Evolutionary conservation across 495 filamentous ascomycete genomes (phyloP).

Genomic region (Annulohypoxylon moriforme): DNA sequence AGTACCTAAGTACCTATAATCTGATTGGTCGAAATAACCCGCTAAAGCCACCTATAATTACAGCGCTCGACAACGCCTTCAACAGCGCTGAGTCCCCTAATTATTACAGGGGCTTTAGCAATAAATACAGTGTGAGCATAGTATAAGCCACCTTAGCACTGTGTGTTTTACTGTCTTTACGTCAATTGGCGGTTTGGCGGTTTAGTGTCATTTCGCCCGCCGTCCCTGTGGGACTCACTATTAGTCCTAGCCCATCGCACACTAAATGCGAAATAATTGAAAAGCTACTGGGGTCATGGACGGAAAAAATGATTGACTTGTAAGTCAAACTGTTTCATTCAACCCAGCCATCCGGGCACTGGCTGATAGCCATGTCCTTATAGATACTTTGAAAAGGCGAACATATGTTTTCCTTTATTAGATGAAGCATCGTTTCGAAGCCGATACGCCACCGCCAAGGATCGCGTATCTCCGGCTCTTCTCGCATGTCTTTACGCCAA

Average conservation of each 20-base stretch:
- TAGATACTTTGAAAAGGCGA: conserved; percentile 9
- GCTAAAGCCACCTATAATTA: no score
- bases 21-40: no score
- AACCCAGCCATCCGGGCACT: neutral
- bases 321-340: neutral
- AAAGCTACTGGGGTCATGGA: conserved; percentile 5
- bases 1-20: no score
- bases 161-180: no score
- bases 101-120: no score
- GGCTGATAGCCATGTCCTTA: neutral
- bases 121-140: no score
- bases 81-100: no score
- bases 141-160: no score
- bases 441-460: conserved; percentile 6
- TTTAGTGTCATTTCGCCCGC: no score
- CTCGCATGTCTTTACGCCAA: conserved; percentile 1
- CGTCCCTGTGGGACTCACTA: conserved; percentile 13
- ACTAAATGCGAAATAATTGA: neutral
- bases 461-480: conserved; percentile 4
- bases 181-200: no score
- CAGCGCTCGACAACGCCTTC: no score
- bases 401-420: conserved; percentile 5
- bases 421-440: conserved; percentile 4
- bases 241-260: conserved; percentile 9
- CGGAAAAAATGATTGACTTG: conserved; percentile 2